These are phyloP conservation scores for Trichophaea hybrida DNA, from an alignment of 2,329 filamentous ascomycete genomes.

Conservation along the genomic window DNA sequence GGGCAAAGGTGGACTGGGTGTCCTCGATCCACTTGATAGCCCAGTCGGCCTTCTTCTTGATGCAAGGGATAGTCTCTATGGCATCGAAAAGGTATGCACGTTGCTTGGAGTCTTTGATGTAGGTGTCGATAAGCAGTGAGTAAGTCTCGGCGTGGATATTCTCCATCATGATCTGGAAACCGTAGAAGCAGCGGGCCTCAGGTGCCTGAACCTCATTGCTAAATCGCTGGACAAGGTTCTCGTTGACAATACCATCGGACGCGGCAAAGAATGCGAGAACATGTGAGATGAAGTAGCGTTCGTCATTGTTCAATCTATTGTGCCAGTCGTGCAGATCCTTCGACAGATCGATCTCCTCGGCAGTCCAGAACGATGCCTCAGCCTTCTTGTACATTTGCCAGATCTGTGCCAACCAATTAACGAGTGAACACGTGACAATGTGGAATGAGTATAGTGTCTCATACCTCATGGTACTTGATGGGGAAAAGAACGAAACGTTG, in stretches of 20 bases:
- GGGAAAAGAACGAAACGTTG: slow-evolving; percentile 95
- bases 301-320: slow-evolving; percentile 89
- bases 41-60: slow-evolving; percentile 98
- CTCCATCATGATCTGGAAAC: slow-evolving; percentile 99
- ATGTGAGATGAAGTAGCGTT: slow-evolving; percentile 96
- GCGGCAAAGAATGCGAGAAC: slow-evolving; percentile 98
- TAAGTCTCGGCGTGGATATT: slow-evolving; percentile 99
- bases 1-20: slow-evolving; percentile 83
- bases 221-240: slow-evolving; percentile 97
- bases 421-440: neutral
- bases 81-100: slow-evolving; percentile 92
- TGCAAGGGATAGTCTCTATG: slow-evolving; percentile 97
- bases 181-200: slow-evolving; percentile 98
- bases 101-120: slow-evolving; percentile 95
- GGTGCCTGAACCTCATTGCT: slow-evolving; percentile 92
- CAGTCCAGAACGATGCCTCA: slow-evolving; percentile 98
- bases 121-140: slow-evolving; percentile 96
- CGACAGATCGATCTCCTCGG: slow-evolving; percentile 96
- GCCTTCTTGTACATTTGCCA: slow-evolving; percentile 99
- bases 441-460: slow-evolving; percentile 31
- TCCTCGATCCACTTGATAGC: slow-evolving; percentile 89
- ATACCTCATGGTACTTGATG: slow-evolving; percentile 97
- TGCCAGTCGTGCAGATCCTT: slow-evolving; percentile 99
- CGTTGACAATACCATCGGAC: slow-evolving; percentile 97
- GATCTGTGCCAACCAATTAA: slow-evolving; percentile 44